Conservation (phyloP, 2,329 filamentous ascomycete genomes). For the Juglanconis sp. region DNA sequence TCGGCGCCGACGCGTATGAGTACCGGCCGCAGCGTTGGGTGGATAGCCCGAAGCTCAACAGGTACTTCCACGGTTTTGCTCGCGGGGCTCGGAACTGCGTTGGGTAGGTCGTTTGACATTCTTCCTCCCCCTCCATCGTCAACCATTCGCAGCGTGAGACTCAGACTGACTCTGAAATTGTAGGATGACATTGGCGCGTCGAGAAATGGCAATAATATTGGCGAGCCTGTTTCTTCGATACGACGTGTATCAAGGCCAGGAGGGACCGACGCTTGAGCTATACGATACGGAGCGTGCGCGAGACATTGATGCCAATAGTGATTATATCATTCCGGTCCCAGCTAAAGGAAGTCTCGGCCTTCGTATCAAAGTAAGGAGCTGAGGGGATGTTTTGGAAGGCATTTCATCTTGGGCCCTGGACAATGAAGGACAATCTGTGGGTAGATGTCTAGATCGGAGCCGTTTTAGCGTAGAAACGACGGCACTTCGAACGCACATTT, state of each 20-base stretch:
- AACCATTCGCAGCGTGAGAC: background rate
- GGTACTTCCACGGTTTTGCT: conserved; percentile 19
- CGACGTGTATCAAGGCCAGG: conserved; percentile 23
- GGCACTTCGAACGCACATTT: too few relatives aligned
- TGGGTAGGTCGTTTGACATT: conserved; percentile 20
- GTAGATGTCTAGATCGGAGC: too few relatives aligned
- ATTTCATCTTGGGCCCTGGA: too few relatives aligned
- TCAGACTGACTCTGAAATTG: too few relatives aligned
- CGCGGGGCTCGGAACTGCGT: conserved; percentile 25
- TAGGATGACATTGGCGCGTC: conserved; percentile 23
- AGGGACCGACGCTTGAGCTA: conserved; percentile 24
- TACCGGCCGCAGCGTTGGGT: conserved; percentile 26
- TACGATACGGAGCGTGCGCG: conserved; percentile 21
- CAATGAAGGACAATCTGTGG: too few relatives aligned
- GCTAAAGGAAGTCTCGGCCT: conserved; percentile 23
- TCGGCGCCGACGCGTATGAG: conserved; percentile 21
- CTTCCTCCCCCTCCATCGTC: too few relatives aligned
- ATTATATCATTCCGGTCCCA: conserved; percentile 22
- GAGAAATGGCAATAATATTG: conserved; percentile 24
- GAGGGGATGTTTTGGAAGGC: too few relatives aligned
- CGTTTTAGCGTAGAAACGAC: too few relatives aligned
- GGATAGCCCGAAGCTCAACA: conserved; percentile 22
- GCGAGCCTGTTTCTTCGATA: conserved; percentile 24
- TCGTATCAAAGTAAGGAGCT: too few relatives aligned
- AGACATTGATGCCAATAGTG: conserved; percentile 21